Conservation (phyloP, 129 eudicot genomes). For the Pittosporum tobira region DNA sequence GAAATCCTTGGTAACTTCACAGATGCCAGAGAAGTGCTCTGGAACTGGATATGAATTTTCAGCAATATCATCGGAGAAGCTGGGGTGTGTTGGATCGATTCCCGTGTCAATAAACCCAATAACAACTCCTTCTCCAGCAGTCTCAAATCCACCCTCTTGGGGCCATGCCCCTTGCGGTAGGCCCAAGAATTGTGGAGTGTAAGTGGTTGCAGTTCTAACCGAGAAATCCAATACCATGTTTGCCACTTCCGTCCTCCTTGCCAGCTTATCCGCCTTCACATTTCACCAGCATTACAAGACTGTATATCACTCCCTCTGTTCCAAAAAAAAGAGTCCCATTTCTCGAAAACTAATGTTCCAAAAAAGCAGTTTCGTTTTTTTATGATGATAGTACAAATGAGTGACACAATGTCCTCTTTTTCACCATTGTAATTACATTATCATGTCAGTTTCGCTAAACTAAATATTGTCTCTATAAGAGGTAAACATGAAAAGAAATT, state of each 20-base stretch:
- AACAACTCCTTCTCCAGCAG: constrained; percentile 94
- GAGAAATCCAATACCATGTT: constrained; percentile 76
- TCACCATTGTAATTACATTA: no score
- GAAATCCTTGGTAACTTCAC: constrained; percentile 84
- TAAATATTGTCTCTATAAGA: no score
- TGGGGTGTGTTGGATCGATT: constrained; percentile 81
- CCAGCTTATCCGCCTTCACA: constrained; percentile 64
- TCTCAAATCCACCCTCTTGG: constrained; percentile 70
- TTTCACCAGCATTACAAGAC: constrained; percentile 12
- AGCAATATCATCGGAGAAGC: constrained; percentile 62
- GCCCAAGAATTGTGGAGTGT: constrained; percentile 91
- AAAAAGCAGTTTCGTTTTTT: no score
- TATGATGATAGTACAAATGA: no score
- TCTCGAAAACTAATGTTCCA: no score
- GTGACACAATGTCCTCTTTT: no score
- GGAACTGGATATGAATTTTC: constrained; percentile 71
- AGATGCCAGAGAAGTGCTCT: constrained; percentile 58
- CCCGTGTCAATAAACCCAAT: constrained; percentile 94
- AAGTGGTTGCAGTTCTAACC: constrained; percentile 84
- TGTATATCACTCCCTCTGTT: no score
- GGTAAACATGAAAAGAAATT: no score
- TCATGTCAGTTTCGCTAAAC: no score
- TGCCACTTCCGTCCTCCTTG: constrained; percentile 68
- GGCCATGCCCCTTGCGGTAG: constrained; percentile 92
- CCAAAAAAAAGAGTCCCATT: no score